These are phyloP conservation scores for Colletotrichum sp. DNA, from an alignment of 2,329 filamentous ascomycete species.

Conservation along the genomic window DNA sequence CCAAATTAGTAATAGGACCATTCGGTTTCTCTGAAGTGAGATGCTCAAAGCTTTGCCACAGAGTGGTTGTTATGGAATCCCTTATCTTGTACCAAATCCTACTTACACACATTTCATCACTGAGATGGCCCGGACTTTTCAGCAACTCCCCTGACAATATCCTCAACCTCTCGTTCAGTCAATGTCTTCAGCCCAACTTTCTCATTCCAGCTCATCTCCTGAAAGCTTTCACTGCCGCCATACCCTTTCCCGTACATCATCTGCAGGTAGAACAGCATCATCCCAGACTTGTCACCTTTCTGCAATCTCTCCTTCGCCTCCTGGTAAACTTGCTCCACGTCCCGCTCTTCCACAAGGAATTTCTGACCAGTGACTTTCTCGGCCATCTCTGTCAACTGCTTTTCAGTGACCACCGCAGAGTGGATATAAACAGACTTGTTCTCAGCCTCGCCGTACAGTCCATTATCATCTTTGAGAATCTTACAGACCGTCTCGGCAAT, in stretches of 20 bases:
- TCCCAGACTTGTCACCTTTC: neutral
- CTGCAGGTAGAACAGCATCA: neutral
- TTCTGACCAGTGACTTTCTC: constrained; percentile 22
- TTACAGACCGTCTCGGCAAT: constrained; percentile 54
- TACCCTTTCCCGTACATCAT: constrained; percentile 16
- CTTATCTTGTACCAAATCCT: fast-evolving
- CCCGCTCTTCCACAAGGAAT: neutral
- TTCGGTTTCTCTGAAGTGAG: neutral
- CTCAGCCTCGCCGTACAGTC: constrained; percentile 47
- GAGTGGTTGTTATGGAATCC: fast-evolving
- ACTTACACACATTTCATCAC: fast-evolving
- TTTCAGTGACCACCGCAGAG: constrained; percentile 54
- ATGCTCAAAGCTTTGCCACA: neutral
- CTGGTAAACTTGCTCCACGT: neutral
- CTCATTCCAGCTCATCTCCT: constrained; percentile 13
- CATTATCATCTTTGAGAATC: constrained; percentile 37
- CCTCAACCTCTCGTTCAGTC: neutral
- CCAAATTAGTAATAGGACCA: neutral
- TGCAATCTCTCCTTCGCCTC: neutral
- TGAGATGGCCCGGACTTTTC: neutral
- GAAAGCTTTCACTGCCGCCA: constrained; percentile 4
- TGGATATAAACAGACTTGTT: constrained; percentile 60
- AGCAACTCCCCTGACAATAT: neutral
- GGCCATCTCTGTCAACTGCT: constrained; percentile 46
- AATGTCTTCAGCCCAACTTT: neutral